Conservation (phyloP, 768 basidiomycete species). For the Auriscalpium vulgare region DNA sequence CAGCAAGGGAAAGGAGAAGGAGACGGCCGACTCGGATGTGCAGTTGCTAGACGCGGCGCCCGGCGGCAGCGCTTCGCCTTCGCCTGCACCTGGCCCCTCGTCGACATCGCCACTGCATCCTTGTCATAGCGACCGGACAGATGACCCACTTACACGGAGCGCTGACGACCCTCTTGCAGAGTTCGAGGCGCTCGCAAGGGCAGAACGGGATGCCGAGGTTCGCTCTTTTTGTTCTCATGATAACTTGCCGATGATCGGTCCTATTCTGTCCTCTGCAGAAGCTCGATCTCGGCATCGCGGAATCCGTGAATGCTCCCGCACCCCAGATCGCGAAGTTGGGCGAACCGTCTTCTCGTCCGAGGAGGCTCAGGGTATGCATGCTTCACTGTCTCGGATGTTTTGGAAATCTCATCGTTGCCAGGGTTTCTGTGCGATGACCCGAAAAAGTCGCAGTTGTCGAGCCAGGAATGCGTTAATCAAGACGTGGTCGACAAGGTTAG, state of each 20-base stretch:
- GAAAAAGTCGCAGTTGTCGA: conserved; percentile 24
- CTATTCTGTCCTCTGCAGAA: not conserved
- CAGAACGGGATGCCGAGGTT: not conserved
- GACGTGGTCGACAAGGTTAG: conserved; percentile 66
- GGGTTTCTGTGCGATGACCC: conserved; percentile 59
- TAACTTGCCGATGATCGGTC: not conserved
- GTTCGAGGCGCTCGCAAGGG: conserved; percentile 1
- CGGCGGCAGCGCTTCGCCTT: not conserved
- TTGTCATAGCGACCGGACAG: too few species aligned
- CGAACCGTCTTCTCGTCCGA: too few species aligned
- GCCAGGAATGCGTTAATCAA: conserved; percentile 48
- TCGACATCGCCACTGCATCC: too few species aligned
- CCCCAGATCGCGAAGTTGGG: too few species aligned
- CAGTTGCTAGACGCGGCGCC: not conserved
- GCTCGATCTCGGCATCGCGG: not conserved
- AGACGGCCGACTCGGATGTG: not conserved
- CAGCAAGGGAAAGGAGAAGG: conserved; percentile 7
- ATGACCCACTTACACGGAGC: too few species aligned
- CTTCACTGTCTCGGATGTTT: not conserved
- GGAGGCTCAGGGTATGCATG: not conserved
- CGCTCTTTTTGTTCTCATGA: not conserved
- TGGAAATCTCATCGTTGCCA: conserved; percentile 16
- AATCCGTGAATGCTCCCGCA: too few species aligned
- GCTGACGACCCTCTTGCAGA: not conserved
- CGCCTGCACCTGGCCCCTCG: not conserved